Base-by-base conservation (phyloP, 2,329 filamentous ascomycete species). In the Emericellopsis cladophorae region DNA sequence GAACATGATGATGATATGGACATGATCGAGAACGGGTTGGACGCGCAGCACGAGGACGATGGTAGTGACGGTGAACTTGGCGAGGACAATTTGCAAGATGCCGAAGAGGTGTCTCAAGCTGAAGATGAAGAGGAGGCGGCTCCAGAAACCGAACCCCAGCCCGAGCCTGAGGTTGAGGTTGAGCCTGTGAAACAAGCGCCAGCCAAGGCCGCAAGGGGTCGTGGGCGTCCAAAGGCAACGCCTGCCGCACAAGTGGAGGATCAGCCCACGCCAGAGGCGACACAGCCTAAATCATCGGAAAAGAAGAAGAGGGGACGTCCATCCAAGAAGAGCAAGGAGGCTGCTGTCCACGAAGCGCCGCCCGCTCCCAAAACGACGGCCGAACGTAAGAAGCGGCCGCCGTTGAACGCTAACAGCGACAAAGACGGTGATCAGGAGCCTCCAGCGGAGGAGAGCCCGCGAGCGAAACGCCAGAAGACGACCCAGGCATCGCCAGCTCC, bases 11-110 rank as follows among this genome's bases (percentile, higher is more conserved):
- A 29, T 29, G 26, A 29, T 7, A 29, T 29, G 26, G 26, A 29
- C 26, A 5, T 47, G 46, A 7, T 35, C 23, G 48, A 55, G 10
- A 48, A 50, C n/a, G 46, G 48, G 8, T 57, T 59, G 31, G 55
- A 57, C 14, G 53, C 16, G 21, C 48, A 49, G 5, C 42, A 47
- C 1, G 46, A 50, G 3, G 56, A 54, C 18, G 49, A 55, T 7
- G 44, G 46, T 2, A 45, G 46, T 10, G 36, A 58, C 16, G 52
- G 61, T 14, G 18, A 9, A 3, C 33, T 16, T 16, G 33, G 33
- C 36, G 22, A 21, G 11, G 64, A 71, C 11, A 52, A 59, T 39
- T 56, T 52, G 2, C 49, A 59, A 42, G 51, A 50, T 31, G 49
- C 46, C 12, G 51, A 52, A 10, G 31, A 31, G 6, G 39, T 38